Evolutionary conservation across 768 basidiomycete genomes (phyloP), one percentile per base, ranked within the genome.

Genomic region (Boletus coccyginus): DNA sequence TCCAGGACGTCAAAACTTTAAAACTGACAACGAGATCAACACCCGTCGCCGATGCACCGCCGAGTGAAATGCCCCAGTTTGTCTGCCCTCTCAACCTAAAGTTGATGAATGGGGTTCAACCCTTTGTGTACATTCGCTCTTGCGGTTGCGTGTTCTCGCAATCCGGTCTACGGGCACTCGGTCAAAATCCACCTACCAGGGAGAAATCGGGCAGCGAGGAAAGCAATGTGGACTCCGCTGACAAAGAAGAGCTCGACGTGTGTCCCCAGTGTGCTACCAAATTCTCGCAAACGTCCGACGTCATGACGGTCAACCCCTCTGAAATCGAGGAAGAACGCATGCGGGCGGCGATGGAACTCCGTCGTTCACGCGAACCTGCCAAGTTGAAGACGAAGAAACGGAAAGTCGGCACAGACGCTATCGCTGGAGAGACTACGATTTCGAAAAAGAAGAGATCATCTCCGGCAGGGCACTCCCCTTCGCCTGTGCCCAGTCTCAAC

Each of bases 101-200:
- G 70, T 96, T 97, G 74, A 98, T 98, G 94, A 94, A 92, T 62
- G 97, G 97, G 14, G 69, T 72, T 4, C 82, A 89, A 50, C 92
- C 94, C 0, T 98, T 98, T 70, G 86, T 94, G 51, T 96, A 94
- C 67, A 72, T 98, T 62, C 77, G 80, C 14, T 74, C 86, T 0
- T 98, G 96, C 64, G 94, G 94, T 16, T 95, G 93, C 69, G 92
- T 94, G 33, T 92, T 98, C 74, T 88, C 92, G 5, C 88, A 90
- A 56, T 87, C 87, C 0, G 92, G 89, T 3, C 77, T 98, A 41
- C 86, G 85, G 55, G 86, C 87, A 3, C 79, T 72, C 68, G 32
- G 65, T 53, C 58, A 71, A 46, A 64, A 70, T 1, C 62, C 74
- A 16, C 35, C 64, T 61, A 56, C 59, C 63, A 62, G 56, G 66